A percentile compares a stretch with the other conserved stretches of the same genome.
These are phyloP conservation scores for Solanum raphanifolium DNA, from an alignment of 257 asterid genomes.

Conservation along the genomic window DNA sequence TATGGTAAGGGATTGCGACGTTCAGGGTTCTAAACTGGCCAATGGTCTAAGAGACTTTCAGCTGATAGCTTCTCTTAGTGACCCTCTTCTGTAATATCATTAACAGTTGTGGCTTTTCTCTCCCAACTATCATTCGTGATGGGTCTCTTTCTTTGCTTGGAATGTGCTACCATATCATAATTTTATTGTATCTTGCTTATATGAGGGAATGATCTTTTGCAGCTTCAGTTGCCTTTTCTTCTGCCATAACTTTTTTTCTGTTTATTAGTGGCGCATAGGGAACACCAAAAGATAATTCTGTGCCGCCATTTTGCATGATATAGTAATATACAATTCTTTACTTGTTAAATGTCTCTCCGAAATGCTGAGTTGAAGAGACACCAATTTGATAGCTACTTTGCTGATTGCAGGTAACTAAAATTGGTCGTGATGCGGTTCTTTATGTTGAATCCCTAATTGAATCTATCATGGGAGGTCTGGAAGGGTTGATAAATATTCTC, in stretches of 20 bases:
- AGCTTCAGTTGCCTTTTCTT: neutral
- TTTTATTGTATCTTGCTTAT: neutral
- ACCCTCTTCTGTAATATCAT: neutral
- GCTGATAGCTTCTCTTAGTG: neutral
- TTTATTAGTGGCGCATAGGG: neutral
- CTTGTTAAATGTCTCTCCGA: neutral
- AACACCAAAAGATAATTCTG: neutral
- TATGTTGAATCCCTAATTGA: conserved; percentile 97
- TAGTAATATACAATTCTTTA: neutral
- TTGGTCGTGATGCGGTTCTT: conserved; percentile 91
- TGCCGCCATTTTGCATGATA: neutral
- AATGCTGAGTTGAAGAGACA: neutral
- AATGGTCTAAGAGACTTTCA: neutral
- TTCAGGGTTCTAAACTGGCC: neutral
- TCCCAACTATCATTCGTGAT: neutral
- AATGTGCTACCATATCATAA: neutral
- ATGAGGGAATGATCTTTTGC: neutral
- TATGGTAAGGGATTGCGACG: neutral
- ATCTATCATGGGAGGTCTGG: conserved; percentile 98
- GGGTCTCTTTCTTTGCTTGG: neutral
- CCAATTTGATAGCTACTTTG: neutral
- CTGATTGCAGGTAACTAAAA: conserved; percentile 68
- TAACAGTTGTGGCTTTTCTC: neutral
- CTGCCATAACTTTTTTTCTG: neutral
- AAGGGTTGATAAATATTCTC: conserved; percentile 93